Evolutionary conservation across 1,284 basidiomycete species (phyloP).

Genomic region (Peniophora sp.): DNA sequence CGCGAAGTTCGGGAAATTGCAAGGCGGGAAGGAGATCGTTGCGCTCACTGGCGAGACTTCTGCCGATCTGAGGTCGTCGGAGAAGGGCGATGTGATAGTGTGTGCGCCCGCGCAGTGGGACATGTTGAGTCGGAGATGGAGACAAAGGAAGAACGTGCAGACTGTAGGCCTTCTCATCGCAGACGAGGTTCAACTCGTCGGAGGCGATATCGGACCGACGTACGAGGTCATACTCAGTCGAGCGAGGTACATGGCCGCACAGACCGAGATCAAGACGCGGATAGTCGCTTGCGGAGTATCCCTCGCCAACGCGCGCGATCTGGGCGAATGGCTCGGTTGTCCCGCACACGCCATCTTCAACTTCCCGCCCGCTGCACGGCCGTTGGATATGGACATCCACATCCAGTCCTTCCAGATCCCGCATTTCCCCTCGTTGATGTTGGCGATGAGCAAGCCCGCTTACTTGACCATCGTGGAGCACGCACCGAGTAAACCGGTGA

Average conservation of each 20-base stretch:
- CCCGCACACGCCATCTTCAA: constrained; percentile 94
- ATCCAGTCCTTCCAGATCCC: constrained; percentile 93
- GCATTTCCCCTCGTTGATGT: constrained; percentile 98
- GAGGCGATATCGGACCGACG: constrained; percentile 88
- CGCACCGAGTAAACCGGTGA: constrained; percentile 79
- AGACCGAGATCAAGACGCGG: constrained; percentile 85
- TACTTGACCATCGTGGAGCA: constrained; percentile 93
- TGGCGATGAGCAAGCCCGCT: constrained; percentile 97
- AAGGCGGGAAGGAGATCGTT: constrained; percentile 89
- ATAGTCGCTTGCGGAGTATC: constrained; percentile 94
- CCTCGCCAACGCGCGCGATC: constrained; percentile 91
- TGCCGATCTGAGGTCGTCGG: constrained; percentile 83
- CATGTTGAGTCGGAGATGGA: constrained; percentile 92
- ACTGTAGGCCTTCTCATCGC: constrained; percentile 89
- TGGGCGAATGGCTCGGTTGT: constrained; percentile 98
- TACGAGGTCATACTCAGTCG: constrained; percentile 96
- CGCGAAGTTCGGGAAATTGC: constrained; percentile 73
- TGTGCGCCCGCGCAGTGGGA: constrained; percentile 97
- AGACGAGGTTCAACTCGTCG: constrained; percentile 92
- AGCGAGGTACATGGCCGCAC: constrained; percentile 93
- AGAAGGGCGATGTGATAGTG: constrained; percentile 89
- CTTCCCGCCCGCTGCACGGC: constrained; percentile 92
- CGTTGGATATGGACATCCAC: constrained; percentile 95
- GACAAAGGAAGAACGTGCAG: constrained; percentile 94
- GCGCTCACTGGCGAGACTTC: constrained; percentile 94